Evolutionary conservation across 176 grass and related monocot genomes (phyloP).

Genomic region (Eleusine coracana): DNA sequence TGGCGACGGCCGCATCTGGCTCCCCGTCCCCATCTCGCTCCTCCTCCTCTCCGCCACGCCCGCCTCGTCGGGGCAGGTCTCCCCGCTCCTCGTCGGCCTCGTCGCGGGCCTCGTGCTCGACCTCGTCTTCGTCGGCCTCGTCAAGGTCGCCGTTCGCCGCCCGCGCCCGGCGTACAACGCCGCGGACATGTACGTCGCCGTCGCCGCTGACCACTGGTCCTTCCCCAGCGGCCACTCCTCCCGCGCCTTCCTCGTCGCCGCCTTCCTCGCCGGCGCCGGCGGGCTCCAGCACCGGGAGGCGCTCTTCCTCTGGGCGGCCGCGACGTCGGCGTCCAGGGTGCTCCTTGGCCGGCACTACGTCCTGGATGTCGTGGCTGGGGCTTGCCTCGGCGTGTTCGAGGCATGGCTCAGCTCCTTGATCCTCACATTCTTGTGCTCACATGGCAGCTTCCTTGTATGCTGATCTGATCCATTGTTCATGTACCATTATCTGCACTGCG

Average conservation of each 20-base stretch:
- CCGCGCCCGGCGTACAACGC: slow-evolving; percentile 84
- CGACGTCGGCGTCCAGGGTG: slow-evolving; percentile 79
- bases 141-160: slow-evolving; percentile 81
- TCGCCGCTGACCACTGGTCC: slow-evolving; percentile 79
- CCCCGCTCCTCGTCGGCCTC: slow-evolving; percentile 55
- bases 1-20: slow-evolving; percentile 89
- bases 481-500: background rate
- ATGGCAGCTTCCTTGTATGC: slow-evolving; percentile 46
- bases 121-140: slow-evolving; percentile 66
- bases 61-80: slow-evolving; percentile 35
- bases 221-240: slow-evolving; percentile 94
- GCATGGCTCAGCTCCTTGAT: slow-evolving; percentile 56
- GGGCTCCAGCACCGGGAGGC: slow-evolving; percentile 34
- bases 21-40: slow-evolving; percentile 72
- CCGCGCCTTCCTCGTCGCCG: slow-evolving; percentile 74
- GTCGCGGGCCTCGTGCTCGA: slow-evolving; percentile 68
- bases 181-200: slow-evolving; percentile 75
- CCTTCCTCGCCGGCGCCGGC: slow-evolving; percentile 48
- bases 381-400: slow-evolving; percentile 77
- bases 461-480: slow-evolving; percentile 18
- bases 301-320: slow-evolving; percentile 66
- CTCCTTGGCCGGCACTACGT: slow-evolving; percentile 88
- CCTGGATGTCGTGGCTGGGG: slow-evolving; percentile 73
- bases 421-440: slow-evolving; percentile 33
- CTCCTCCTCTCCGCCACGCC: slow-evolving; percentile 54